phyloP scores from a whole-genome alignment of 78 protist species.

The Dictyostelium firmibasis region DNA sequence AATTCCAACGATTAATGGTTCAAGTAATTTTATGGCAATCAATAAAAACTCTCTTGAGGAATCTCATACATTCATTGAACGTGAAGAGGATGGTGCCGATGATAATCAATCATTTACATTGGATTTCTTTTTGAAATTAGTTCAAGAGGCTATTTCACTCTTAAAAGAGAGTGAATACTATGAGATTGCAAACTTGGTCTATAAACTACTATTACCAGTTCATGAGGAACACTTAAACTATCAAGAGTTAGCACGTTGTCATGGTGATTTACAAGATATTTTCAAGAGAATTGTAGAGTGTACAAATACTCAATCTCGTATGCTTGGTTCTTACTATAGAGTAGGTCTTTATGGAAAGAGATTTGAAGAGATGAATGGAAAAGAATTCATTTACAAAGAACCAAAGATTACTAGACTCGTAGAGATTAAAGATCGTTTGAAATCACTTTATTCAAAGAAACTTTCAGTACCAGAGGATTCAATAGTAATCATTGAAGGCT shows the following conservation, averaged over 20 bases:
- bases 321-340: conserved; percentile 76
- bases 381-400: conserved; percentile 77
- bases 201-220: conserved; percentile 46
- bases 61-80: conserved; percentile 32
- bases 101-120: conserved; percentile 22
- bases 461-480: neutral
- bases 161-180: conserved; percentile 55
- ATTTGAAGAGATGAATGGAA: conserved; percentile 67
- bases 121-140: conserved; percentile 16
- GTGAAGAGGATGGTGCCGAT: conserved; percentile 68
- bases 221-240: conserved; percentile 42
- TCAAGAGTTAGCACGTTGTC: conserved; percentile 58
- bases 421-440: conserved; percentile 76
- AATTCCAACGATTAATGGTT: conserved; percentile 45
- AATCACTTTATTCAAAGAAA: conserved; percentile 56
- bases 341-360: conserved; percentile 71
- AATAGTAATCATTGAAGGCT: conserved; percentile 58
- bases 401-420: conserved; percentile 66
- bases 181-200: conserved; percentile 56
- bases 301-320: conserved; percentile 57
- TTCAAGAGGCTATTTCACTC: conserved; percentile 22
- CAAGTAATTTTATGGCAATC: neutral
- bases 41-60: conserved; percentile 66
- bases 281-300: conserved; percentile 62
- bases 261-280: conserved; percentile 65